phyloP scores from a whole-genome alignment of 2,329 filamentous ascomycete genomes.

The Stachybotrys chlorohalonatus region DNA sequence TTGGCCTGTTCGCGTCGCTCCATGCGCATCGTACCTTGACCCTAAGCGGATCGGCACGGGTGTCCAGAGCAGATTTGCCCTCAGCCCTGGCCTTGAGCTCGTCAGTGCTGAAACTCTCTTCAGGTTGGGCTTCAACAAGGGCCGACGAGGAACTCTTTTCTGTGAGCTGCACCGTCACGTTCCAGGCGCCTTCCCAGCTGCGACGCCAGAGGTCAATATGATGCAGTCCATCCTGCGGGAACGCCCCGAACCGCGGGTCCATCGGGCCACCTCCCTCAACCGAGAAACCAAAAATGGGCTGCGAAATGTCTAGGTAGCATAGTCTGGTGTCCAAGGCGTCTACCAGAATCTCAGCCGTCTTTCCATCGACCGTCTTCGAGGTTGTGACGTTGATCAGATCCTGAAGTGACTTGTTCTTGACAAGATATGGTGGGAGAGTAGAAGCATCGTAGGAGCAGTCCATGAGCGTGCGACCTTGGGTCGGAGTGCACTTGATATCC shows the following conservation, averaged over 20 bases:
- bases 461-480: conserved; percentile 34
- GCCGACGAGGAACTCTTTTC: conserved; percentile 2
- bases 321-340: conserved; percentile 67
- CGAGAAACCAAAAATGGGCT: conserved; percentile 54
- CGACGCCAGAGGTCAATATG: conserved; percentile 76
- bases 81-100: conserved; percentile 5
- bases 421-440: conserved; percentile 51
- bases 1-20: conserved; percentile 71
- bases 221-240: conserved; percentile 52
- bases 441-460: conserved; percentile 65
- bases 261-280: conserved; percentile 51
- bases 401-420: conserved; percentile 32
- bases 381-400: conserved; percentile 55
- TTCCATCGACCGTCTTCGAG: conserved; percentile 20
- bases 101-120: background rate
- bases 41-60: conserved; percentile 28
- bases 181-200: conserved; percentile 69
- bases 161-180: conserved; percentile 35
- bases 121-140: background rate
- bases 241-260: conserved; percentile 56
- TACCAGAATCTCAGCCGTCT: conserved; percentile 55
- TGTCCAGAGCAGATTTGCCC: background rate
- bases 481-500: conserved; percentile 41
- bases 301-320: conserved; percentile 65
- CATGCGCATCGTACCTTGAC: conserved; percentile 72